Evolutionary conservation across 441 rosid species (phyloP), one percentile per base, ranked within the genome.

Genomic region (Jatropha podagrica): DNA sequence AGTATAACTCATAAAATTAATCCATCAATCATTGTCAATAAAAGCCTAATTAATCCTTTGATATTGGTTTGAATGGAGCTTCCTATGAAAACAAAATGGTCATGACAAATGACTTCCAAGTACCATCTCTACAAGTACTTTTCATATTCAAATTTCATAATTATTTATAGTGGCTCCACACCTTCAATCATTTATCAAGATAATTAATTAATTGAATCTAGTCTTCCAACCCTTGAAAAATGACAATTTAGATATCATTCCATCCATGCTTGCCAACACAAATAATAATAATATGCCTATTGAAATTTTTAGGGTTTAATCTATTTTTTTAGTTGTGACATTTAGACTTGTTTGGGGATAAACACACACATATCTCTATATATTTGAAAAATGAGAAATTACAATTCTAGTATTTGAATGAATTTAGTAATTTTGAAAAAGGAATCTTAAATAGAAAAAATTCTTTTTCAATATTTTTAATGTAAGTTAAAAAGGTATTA

Each of bases 141-240:
- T 41, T 65, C 56, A 10, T 74, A 46, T 54, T 44, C n/a, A 58
- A 10, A n/a, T 70, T 23, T 20, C 61, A 56, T 56, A 40, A 52
- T 38, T 37, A 32, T 18, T 44, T 27, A 48, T 2, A 48, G 61
- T 11, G 32, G 44, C 38, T 40, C 38, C 51, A 73, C 69, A 41
- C 7, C 52, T 73, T 63, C 61, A 73, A 63, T 73, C 69, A 73
- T 51, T 51, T 56, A 49, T 68, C 56, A 27, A 41, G 27, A 9
- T 18, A 65, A 18, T 64, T 32, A 12, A 17, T 26, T 54, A 15
- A 15, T 32, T 8, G 5, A 51, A 13, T 17, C 3, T 32, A 27
- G 2, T 7, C 0, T 68, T 68, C 13, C 27, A 18, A 37, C 20
- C 44, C 17, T 1, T 15, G 14, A 61, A 17, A 17, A 56, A 56